Conservation (phyloP, 2,329 filamentous ascomycete genomes). For the Metarhizium humberi region DNA sequence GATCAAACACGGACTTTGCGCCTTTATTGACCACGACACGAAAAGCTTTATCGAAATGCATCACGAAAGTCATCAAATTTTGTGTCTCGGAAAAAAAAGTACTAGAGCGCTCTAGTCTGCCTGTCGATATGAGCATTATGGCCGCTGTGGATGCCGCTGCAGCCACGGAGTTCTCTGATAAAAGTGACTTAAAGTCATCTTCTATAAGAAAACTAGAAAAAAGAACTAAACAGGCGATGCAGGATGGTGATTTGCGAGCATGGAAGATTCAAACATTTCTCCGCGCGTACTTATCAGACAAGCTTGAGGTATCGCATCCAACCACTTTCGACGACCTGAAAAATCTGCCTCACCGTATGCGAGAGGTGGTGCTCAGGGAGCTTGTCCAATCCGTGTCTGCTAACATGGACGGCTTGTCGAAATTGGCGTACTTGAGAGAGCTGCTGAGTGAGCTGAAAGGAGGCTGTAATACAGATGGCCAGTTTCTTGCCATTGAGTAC, state of each 20-base stretch:
- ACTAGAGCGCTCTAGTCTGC: conserved; percentile 13
- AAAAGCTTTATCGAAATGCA: conserved; percentile 16
- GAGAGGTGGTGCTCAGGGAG: conserved; percentile 22
- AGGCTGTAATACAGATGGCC: conserved; percentile 25
- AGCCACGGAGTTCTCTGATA: conserved; percentile 12
- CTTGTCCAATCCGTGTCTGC: conserved; percentile 22
- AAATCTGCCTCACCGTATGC: conserved; percentile 17
- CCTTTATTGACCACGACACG: conserved; percentile 16
- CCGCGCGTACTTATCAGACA: conserved; percentile 23
- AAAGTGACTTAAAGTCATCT: conserved; percentile 18
- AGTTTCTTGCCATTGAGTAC: conserved; percentile 34
- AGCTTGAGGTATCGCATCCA: conserved; percentile 22
- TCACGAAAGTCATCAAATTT: conserved; percentile 16
- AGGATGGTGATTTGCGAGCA: conserved; percentile 26
- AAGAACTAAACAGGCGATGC: conserved; percentile 22
- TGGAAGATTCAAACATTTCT: conserved; percentile 39
- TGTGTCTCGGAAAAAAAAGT: conserved; percentile 22
- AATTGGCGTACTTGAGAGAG: conserved; percentile 28
- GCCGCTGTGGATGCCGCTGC: conserved; percentile 24
- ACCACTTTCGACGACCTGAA: conserved; percentile 22
- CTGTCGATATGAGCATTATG: conserved; percentile 19
- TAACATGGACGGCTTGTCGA: conserved; percentile 20
- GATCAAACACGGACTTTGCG: conserved; percentile 14
- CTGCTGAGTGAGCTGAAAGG: conserved; percentile 24
- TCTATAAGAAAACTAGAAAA: conserved; percentile 26